phyloP scores from a whole-genome alignment of 345 rosid species.

The Melaleuca quinquenervia region DNA sequence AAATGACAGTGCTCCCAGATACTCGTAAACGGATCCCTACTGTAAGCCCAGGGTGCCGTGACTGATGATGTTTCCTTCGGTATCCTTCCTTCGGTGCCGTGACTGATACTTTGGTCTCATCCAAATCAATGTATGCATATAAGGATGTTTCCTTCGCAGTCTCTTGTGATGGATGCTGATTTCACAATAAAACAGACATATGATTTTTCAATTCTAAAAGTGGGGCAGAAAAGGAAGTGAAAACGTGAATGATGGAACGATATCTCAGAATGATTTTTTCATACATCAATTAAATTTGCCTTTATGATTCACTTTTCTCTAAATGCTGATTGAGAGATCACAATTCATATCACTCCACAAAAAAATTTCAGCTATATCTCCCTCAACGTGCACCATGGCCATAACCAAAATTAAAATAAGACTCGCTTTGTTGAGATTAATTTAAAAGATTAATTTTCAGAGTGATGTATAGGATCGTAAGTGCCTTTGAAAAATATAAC shows the following conservation, averaged over 20 bases:
- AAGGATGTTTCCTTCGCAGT: neutral
- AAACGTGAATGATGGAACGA: neutral
- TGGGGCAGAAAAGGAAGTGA: neutral
- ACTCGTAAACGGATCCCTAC: too few species aligned
- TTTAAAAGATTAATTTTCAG: accelerated
- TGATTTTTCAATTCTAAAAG: neutral
- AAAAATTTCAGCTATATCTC: too few species aligned
- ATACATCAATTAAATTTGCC: neutral
- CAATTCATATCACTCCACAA: neutral
- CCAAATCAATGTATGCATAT: neutral
- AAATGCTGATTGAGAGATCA: neutral
- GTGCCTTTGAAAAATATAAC: neutral
- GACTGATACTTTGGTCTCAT: too few species aligned
- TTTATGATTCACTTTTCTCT: neutral
- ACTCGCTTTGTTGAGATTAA: too few species aligned
- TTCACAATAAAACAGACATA: neutral
- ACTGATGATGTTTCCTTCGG: too few species aligned
- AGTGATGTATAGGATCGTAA: accelerated
- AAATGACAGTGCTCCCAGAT: neutral
- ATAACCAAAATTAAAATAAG: too few species aligned
- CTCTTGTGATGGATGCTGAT: neutral
- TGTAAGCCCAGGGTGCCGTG: too few species aligned
- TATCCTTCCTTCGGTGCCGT: too few species aligned
- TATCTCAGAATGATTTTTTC: too few species aligned
- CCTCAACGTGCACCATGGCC: neutral